These are phyloP conservation scores for Gynostemma pentaphyllum DNA, from an alignment of 306 rosid species.

Conservation along the genomic window DNA sequence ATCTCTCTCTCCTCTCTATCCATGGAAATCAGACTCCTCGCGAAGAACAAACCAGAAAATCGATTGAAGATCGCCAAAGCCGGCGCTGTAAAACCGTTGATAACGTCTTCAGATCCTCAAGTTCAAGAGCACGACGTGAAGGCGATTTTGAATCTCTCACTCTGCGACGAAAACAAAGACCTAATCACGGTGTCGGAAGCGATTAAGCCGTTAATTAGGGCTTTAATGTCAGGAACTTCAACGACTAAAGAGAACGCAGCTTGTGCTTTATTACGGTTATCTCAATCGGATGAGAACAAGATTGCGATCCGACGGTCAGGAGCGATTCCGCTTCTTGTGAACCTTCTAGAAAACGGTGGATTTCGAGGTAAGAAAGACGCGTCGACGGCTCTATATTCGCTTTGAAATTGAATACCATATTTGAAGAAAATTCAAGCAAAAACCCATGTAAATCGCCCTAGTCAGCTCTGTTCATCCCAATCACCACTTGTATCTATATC, in stretches of 20 bases:
- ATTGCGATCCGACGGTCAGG: conserved; percentile 68
- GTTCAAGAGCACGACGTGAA: conserved; percentile 78
- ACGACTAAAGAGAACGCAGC: conserved; percentile 87
- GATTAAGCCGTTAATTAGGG: conserved; percentile 54
- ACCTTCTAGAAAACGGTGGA: conserved; percentile 51
- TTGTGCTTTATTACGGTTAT: conserved; percentile 65
- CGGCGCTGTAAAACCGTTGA: too few relatives aligned
- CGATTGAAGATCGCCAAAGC: conserved; percentile 54
- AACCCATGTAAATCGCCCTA: too few relatives aligned
- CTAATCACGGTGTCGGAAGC: conserved; percentile 60
- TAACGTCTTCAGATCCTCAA: too few relatives aligned
- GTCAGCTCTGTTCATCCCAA: too few relatives aligned
- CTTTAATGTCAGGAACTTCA: too few relatives aligned
- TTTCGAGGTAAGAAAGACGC: conserved; percentile 81
- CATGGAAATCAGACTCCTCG: too few relatives aligned
- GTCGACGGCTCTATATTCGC: conserved; percentile 66
- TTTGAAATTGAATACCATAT: too few relatives aligned
- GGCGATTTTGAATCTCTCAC: conserved; percentile 68
- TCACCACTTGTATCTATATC: too few relatives aligned
- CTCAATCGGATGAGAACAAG: conserved; percentile 60
- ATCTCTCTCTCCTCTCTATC: too few relatives aligned
- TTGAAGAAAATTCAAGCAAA: too few relatives aligned
- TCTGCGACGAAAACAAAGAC: conserved; percentile 80
- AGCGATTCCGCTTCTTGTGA: conserved; percentile 61
- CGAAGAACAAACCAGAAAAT: conserved; percentile 63